A percentile compares a stretch with the other conserved stretches of the same genome.
Conservation (phyloP, 208 protist species). For the Leishmania amazonensis region DNA sequence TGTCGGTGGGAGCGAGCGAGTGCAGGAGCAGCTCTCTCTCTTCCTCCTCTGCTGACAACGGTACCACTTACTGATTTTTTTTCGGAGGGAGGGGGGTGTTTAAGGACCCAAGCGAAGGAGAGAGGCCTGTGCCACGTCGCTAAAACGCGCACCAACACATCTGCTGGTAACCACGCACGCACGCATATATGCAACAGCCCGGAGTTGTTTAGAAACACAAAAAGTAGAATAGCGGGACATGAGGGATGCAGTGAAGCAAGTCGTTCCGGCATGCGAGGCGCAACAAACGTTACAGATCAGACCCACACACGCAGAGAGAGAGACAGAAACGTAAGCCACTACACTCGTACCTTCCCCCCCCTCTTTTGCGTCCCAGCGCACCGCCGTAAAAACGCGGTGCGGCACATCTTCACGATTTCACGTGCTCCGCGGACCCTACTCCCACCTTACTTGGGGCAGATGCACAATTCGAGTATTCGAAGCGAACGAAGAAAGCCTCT, state of each 20-base stretch:
- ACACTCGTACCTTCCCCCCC: neutral
- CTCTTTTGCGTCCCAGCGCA: neutral
- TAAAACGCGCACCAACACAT: neutral
- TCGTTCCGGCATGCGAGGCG: neutral
- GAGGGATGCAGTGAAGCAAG: neutral
- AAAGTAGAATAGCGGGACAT: neutral
- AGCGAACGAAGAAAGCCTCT: neutral
- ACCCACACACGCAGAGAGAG: neutral
- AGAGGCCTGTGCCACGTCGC: neutral
- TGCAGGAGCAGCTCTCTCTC: neutral
- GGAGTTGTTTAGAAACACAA: neutral
- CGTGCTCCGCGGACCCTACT: neutral
- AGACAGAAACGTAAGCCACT: neutral
- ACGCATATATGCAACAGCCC: neutral
- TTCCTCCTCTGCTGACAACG: neutral
- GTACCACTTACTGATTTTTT: neutral
- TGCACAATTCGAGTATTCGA: neutral
- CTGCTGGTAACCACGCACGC: neutral
- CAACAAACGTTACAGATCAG: neutral
- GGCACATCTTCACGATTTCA: neutral
- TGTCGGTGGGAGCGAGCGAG: neutral
- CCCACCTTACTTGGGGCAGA: neutral
- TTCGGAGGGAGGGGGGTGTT: neutral
- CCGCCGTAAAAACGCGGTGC: neutral
- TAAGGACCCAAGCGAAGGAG: neutral